Conservation (phyloP, 345 rosid species). For the Acer campestre region DNA sequence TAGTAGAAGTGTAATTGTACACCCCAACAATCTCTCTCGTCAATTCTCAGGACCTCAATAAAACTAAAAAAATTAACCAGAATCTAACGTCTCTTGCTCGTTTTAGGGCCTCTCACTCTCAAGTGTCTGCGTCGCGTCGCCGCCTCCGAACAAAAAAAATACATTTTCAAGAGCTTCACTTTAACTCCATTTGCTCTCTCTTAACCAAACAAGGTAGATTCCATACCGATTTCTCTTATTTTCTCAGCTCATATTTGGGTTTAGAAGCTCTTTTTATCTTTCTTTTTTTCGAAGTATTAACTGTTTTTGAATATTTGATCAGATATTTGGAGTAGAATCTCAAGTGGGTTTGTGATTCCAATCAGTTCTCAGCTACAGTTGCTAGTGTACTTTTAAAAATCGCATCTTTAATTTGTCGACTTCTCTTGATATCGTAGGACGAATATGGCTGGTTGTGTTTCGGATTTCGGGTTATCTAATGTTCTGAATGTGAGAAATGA, state of each 20-base stretch:
- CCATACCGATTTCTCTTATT: neutral
- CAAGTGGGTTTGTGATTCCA: neutral
- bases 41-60: neutral
- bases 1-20: neutral
- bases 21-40: neutral
- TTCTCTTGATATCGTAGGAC: slow-evolving; percentile 15
- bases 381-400: neutral
- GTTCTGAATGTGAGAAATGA: slow-evolving; percentile 33
- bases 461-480: slow-evolving; percentile 34
- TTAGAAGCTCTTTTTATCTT: neutral
- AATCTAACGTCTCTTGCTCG: neutral
- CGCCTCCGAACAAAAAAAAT: neutral
- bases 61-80: neutral
- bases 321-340: neutral
- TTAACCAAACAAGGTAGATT: slow-evolving; percentile 7
- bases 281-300: no score
- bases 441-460: slow-evolving; percentile 49
- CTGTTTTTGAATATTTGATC: neutral
- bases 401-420: slow-evolving; percentile 35
- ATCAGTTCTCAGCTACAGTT: neutral
- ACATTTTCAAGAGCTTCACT: neutral
- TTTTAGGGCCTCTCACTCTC: slow-evolving; percentile 6
- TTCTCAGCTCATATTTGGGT: neutral
- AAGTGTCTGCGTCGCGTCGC: neutral
- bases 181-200: neutral